Evolutionary conservation across 2,329 filamentous ascomycete genomes (phyloP).

Genomic region (Trichoderma semiorbis): DNA sequence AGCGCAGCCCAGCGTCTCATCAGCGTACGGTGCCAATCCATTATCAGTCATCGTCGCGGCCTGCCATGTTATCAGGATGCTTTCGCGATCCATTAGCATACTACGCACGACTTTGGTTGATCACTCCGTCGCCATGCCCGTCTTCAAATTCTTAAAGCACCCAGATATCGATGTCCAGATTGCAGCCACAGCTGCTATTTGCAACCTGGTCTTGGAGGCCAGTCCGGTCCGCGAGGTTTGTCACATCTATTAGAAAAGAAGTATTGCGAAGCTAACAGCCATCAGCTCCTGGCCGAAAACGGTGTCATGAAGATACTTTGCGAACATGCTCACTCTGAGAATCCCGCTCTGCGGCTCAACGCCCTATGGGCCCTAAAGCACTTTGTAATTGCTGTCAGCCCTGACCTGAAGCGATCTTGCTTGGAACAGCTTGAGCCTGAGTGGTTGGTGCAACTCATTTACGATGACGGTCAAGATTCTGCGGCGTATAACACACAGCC

Average conservation of each 20-base stretch:
- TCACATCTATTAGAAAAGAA: constrained; percentile 20
- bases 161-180: constrained; percentile 75
- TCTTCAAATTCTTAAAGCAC: constrained; percentile 73
- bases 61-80: constrained; percentile 74
- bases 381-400: constrained; percentile 68
- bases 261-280: constrained; percentile 22
- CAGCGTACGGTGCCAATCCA: constrained; percentile 69
- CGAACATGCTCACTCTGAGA: constrained; percentile 76
- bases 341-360: constrained; percentile 75
- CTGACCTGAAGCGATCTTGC: constrained; percentile 71
- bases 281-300: constrained; percentile 65
- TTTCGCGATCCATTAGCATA: constrained; percentile 81
- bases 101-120: constrained; percentile 85
- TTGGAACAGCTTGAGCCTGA: constrained; percentile 72
- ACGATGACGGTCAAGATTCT: constrained; percentile 56
- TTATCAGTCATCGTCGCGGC: constrained; percentile 76
- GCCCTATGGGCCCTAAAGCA: constrained; percentile 94
- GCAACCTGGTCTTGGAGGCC: constrained; percentile 82
- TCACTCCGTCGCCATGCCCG: constrained; percentile 71
- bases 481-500: constrained; percentile 40
- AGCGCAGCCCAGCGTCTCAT: constrained; percentile 28
- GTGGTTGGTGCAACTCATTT: constrained; percentile 79
- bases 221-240: constrained; percentile 86
- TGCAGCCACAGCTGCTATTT: constrained; percentile 78
- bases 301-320: constrained; percentile 76